These are phyloP conservation scores for Epichloe scottii DNA, from an alignment of 2,329 filamentous ascomycete species.

Conservation along the genomic window DNA sequence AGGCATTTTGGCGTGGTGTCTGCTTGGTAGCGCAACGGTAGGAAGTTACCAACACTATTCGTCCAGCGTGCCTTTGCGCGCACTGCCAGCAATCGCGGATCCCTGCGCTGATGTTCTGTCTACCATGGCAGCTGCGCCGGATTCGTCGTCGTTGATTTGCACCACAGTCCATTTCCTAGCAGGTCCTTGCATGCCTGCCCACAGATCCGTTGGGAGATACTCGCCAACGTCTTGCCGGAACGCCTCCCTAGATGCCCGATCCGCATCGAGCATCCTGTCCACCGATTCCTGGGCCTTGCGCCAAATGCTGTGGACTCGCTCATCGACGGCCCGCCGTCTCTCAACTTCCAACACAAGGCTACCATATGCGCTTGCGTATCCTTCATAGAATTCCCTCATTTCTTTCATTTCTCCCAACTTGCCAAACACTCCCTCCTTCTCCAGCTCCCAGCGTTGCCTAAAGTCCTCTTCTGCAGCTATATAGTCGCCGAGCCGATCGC, in stretches of 20 bases:
- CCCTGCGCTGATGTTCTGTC: conserved; percentile 3
- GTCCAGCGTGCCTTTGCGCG: neutral
- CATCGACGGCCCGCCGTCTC: conserved; percentile 58
- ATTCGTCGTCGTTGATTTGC: conserved; percentile 20
- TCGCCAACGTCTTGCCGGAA: conserved; percentile 78
- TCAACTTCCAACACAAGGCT: conserved; percentile 74
- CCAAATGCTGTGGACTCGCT: conserved; percentile 61
- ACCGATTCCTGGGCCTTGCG: conserved; percentile 67
- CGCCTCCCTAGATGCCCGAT: conserved; percentile 58
- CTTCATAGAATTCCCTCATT: conserved; percentile 73
- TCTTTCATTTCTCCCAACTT: conserved; percentile 66
- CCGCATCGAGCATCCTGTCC: conserved; percentile 60
- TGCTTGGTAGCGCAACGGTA: neutral
- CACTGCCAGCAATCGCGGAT: neutral
- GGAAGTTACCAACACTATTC: neutral
- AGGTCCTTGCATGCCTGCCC: conserved; percentile 59
- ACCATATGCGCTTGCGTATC: conserved; percentile 75
- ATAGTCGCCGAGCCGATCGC: conserved; percentile 51
- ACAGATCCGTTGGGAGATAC: conserved; percentile 77
- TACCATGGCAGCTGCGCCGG: conserved; percentile 3
- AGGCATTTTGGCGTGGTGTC: too few species aligned
- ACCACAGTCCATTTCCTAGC: conserved; percentile 40
- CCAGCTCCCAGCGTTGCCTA: conserved; percentile 56
- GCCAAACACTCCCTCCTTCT: conserved; percentile 54
- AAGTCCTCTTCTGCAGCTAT: conserved; percentile 54